Evolutionary conservation across 2,329 filamentous ascomycete species (phyloP).

Genomic region (Ascomycota sp.): DNA sequence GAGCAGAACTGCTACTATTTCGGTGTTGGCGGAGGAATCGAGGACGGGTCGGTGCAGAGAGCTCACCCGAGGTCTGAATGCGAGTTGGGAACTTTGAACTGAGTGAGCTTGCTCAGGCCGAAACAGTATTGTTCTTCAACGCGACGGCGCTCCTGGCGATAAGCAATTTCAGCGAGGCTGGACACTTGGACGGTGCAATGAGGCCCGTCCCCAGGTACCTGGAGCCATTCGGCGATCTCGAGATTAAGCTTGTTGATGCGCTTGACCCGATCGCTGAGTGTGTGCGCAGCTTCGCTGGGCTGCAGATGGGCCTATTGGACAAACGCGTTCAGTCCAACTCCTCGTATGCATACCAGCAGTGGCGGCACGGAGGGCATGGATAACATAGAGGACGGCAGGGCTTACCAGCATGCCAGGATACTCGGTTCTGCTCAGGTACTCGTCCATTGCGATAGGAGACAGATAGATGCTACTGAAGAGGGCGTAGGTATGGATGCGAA

Average conservation of each 20-base stretch:
- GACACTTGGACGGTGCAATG: too few relatives aligned
- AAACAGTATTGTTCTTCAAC: constrained; percentile 80
- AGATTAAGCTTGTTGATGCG: constrained; percentile 70
- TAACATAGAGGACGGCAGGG: neutral
- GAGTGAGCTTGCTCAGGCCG: constrained; percentile 60
- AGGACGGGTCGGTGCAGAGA: neutral
- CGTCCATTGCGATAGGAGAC: constrained; percentile 38
- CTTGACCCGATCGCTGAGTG: constrained; percentile 72
- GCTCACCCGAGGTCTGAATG: constrained; percentile 72
- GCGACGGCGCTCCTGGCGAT: constrained; percentile 62
- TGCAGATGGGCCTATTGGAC: constrained; percentile 59
- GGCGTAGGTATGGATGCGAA: constrained; percentile 5
- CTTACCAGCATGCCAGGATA: constrained; percentile 90
- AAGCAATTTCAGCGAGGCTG: neutral
- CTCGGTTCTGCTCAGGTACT: constrained; percentile 65
- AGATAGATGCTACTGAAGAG: constrained; percentile 9
- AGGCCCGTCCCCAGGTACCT: constrained; percentile 36
- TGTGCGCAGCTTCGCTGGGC: constrained; percentile 60
- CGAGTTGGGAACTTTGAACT: constrained; percentile 53
- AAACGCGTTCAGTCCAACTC: constrained; percentile 1
- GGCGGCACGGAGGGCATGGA: too few relatives aligned
- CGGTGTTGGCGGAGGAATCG: too few relatives aligned
- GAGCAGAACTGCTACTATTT: too few relatives aligned
- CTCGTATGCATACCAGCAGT: neutral
- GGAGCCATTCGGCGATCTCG: constrained; percentile 91